phyloP scores from a whole-genome alignment of 202 grass and related monocot species.

The Sporobolus alterniflorus region DNA sequence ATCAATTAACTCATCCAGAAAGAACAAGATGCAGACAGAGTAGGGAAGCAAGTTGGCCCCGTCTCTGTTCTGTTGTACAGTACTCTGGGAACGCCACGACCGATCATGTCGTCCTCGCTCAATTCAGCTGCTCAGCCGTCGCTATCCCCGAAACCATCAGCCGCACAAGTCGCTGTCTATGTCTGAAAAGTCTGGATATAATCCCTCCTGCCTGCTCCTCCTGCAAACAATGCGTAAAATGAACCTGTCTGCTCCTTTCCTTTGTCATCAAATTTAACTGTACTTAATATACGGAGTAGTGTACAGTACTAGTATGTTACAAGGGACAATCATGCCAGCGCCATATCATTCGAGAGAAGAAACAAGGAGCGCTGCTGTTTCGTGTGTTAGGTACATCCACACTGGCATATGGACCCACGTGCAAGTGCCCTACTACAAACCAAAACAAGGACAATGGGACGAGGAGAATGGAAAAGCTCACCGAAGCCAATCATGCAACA shows the following conservation, averaged over 20 bases:
- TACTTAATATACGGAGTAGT: too few relatives aligned
- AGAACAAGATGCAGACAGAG: too few relatives aligned
- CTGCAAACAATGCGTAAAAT: neutral
- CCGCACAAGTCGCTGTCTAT: too few relatives aligned
- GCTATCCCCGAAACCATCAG: too few relatives aligned
- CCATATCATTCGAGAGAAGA: neutral
- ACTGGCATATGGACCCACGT: neutral
- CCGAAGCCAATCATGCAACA: conserved; percentile 24
- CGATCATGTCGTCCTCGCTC: too few relatives aligned
- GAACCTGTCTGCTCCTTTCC: neutral
- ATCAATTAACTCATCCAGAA: too few relatives aligned
- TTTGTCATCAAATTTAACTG: neutral
- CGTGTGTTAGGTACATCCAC: neutral
- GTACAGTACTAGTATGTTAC: too few relatives aligned
- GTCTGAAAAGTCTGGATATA: neutral
- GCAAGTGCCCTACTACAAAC: neutral
- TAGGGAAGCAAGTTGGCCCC: too few relatives aligned
- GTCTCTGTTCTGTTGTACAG: too few relatives aligned
- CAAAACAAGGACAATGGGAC: conserved; percentile 5
- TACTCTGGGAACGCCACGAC: too few relatives aligned
- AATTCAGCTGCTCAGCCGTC: too few relatives aligned
- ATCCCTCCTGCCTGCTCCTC: neutral
- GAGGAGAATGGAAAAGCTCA: conserved; percentile 22
- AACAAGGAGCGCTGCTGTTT: neutral
- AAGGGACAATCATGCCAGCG: neutral